These are phyloP conservation scores for Brassica napus DNA, from an alignment of 345 rosid species.

Conservation along the genomic window Da-Ae NC_063442.1:16399001-16399500, in stretches of 20 bases:
- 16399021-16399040: conserved; percentile 62
- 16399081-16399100: conserved; percentile 58
- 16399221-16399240: neutral
- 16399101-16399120: conserved; percentile 48
- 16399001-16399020: conserved; percentile 59
- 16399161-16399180: conserved; percentile 48
- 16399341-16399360: conserved; percentile 15
- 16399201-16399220: conserved; percentile 11
- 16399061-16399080: conserved; percentile 88
- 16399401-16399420: conserved; percentile 50
- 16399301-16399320: neutral
- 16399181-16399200: conserved; percentile 42
- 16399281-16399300: conserved; percentile 14
- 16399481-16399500: conserved; percentile 23
- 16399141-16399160: conserved; percentile 52
- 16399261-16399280: neutral
- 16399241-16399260: neutral
- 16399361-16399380: too few relatives aligned
- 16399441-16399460: conserved; percentile 45
- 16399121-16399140: conserved; percentile 72
- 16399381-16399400: too few relatives aligned
- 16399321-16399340: conserved; percentile 23
- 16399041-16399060: conserved; percentile 50
- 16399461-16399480: conserved; percentile 25
- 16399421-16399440: conserved; percentile 79